These are phyloP conservation scores for Hypocrella siamensis DNA, from an alignment of 2,329 filamentous ascomycete genomes.

Conservation along the genomic window DNA sequence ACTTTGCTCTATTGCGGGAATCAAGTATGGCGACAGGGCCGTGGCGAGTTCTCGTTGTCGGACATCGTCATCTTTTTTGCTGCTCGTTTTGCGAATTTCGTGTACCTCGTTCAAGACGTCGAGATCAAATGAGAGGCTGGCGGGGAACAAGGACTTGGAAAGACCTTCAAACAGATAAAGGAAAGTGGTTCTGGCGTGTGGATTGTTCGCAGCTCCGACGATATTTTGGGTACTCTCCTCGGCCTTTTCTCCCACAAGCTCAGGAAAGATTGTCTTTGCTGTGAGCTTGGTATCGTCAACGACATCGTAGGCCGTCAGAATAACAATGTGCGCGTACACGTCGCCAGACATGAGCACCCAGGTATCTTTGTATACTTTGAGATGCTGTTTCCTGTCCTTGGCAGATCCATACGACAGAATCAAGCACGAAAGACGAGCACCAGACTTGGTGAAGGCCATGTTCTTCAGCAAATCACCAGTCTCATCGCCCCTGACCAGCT, in stretches of 20 bases:
- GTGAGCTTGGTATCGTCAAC: slow-evolving; percentile 88
- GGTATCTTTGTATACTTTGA: slow-evolving; percentile 82
- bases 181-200: slow-evolving; percentile 49
- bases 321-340: slow-evolving; percentile 58
- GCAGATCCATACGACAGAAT: slow-evolving; percentile 71
- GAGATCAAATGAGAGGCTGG: slow-evolving; percentile 47
- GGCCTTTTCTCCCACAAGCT: slow-evolving; percentile 61
- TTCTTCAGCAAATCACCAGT: slow-evolving; percentile 86
- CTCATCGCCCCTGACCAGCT: slow-evolving; percentile 83
- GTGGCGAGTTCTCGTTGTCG: slow-evolving; percentile 64
- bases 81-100: slow-evolving; percentile 65
- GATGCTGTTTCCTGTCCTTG: slow-evolving; percentile 81
- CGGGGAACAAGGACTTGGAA: slow-evolving; percentile 44
- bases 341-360: slow-evolving; percentile 77
- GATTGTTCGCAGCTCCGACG: slow-evolving; percentile 47
- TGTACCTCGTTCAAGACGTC: slow-evolving; percentile 64
- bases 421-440: slow-evolving; percentile 66
- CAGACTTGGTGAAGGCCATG: slow-evolving; percentile 85
- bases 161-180: slow-evolving; percentile 66
- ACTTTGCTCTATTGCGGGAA: slow-evolving; percentile 56
- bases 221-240: slow-evolving; percentile 48
- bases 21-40: slow-evolving; percentile 56
- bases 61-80: slow-evolving; percentile 74
- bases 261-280: slow-evolving; percentile 71
- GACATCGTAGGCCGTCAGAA: slow-evolving; percentile 77